A percentile compares a stretch with the other conserved stretches of the same genome.
Evolutionary conservation across 2,329 filamentous ascomycete species (phyloP).

Genomic region (Arthroderma sp.): DNA sequence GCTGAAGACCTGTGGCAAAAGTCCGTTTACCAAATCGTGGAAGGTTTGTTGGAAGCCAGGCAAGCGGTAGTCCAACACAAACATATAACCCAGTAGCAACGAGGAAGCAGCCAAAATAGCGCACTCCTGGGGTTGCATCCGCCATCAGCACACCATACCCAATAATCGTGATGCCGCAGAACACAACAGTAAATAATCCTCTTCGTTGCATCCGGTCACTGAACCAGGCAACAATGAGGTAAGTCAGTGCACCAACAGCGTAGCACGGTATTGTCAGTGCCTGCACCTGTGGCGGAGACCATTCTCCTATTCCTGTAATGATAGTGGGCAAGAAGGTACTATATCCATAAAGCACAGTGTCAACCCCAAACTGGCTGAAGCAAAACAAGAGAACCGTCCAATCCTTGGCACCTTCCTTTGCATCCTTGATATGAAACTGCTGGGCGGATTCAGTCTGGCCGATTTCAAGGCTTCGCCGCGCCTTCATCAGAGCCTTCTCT

Average conservation of each 20-base stretch:
- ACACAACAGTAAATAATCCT: slow-evolving; percentile 50
- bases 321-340: slow-evolving; percentile 70
- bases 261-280: slow-evolving; percentile 70
- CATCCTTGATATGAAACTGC: slow-evolving; percentile 48
- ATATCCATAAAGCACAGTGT: slow-evolving; percentile 68
- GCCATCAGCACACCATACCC: slow-evolving; percentile 58
- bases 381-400: slow-evolving; percentile 66
- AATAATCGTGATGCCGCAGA: slow-evolving; percentile 49
- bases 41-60: slow-evolving; percentile 51
- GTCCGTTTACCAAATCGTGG: slow-evolving; percentile 66
- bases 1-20: slow-evolving; percentile 56
- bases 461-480: slow-evolving; percentile 38
- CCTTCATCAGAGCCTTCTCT: slow-evolving; percentile 46
- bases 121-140: slow-evolving; percentile 45
- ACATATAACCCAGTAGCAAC: slow-evolving; percentile 61
- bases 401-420: slow-evolving; percentile 53
- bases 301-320: slow-evolving; percentile 53
- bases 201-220: slow-evolving; percentile 56
- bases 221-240: slow-evolving; percentile 48
- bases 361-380: slow-evolving; percentile 56
- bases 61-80: slow-evolving; percentile 41
- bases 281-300: slow-evolving; percentile 54
- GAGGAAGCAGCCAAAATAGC: slow-evolving; percentile 67
- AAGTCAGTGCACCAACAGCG: slow-evolving; percentile 55
- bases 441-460: slow-evolving; percentile 37